Base-by-base conservation (phyloP, 225 moss, liverwort and hornwort species). In the Pseudisothecium myosuroides region DNA sequence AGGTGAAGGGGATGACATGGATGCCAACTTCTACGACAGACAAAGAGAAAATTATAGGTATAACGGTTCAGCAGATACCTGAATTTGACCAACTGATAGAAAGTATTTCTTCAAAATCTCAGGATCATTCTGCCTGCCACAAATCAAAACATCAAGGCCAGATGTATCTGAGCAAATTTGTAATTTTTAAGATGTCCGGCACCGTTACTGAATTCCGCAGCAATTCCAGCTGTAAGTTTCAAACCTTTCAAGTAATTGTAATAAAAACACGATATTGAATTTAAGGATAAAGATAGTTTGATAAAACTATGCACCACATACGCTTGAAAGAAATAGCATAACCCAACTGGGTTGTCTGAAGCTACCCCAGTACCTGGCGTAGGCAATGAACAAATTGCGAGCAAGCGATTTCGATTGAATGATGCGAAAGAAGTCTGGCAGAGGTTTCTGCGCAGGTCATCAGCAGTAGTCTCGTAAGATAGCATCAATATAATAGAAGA, bases 81-180 rank as follows among this genome's bases (percentile, higher is more conserved):
- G 97, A 61, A 93, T 94, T 94, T 95, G 97, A 89, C 99, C 99
- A 71, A 94, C 74, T 68, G 96, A 94, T 88, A 95, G 87, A 47
- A 95, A 97, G 81, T 96, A 99, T 85, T 96, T 97, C 88, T 97
- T 97, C 89, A 99, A 86, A 61, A 95, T 82, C 67, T 95, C 97
- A 68, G 91, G 90, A 63, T 99, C 97, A 90, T 95, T 95, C 91
- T 96, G 96, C 89, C 98, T 98, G 95, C 76, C 88, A 50, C 52
- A 88, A 88, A 81, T 82, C 19, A 80, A 69, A 66, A 50, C 71
- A 92, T 80, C 34, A 86, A 36, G 11, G 15, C 9, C 78, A 89
- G 45, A 83, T 72, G n/a, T 50, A 32, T 71, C 71, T 65, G 14
- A 84, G 75, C 32, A 89, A 68, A 49, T 59, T 45, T 64, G 17